Conservation (phyloP, 2,329 filamentous ascomycete species). For the Fusarium sp. region DNA sequence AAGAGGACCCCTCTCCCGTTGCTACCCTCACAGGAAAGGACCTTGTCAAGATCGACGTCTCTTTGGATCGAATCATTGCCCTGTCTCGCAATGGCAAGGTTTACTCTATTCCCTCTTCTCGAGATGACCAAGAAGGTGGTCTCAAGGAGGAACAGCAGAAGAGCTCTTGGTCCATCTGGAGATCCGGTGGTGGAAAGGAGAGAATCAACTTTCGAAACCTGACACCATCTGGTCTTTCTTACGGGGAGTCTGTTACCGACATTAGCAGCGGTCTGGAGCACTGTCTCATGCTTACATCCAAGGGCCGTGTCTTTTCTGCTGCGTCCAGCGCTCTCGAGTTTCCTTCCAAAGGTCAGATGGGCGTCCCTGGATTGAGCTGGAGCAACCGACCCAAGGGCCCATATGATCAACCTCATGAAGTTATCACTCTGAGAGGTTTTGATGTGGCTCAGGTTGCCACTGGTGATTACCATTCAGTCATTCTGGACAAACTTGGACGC, state of each 20-base stretch:
- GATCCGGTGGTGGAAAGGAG: constrained; percentile 45
- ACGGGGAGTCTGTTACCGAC: constrained; percentile 79
- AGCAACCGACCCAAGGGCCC: constrained; percentile 78
- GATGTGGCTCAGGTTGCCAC: constrained; percentile 80
- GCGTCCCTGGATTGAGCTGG: constrained; percentile 86
- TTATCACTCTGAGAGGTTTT: constrained; percentile 77
- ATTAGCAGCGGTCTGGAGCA: constrained; percentile 87
- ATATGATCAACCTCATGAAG: constrained; percentile 85
- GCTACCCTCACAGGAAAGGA: constrained; percentile 85
- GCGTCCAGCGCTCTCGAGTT: constrained; percentile 83
- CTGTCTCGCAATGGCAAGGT: constrained; percentile 80
- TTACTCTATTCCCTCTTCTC: constrained; percentile 85
- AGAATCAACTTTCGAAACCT: constrained; percentile 78
- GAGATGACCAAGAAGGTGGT: constrained; percentile 75
- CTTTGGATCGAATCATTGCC: constrained; percentile 84
- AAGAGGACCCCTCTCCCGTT: constrained; percentile 70
- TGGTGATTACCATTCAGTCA: constrained; percentile 88
- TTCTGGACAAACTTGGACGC: constrained; percentile 78
- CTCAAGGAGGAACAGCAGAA: constrained; percentile 69
- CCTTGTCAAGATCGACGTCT: constrained; percentile 79
- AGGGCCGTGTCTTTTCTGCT: constrained; percentile 89
- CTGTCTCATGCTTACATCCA: constrained; percentile 84
- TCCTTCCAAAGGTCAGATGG: constrained; percentile 87
- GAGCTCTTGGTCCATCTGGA: constrained; percentile 80
- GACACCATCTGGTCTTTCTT: constrained; percentile 71